Base-by-base conservation (phyloP, 805 yeast genomes). In the Yamadazyma endophytica region DNA sequence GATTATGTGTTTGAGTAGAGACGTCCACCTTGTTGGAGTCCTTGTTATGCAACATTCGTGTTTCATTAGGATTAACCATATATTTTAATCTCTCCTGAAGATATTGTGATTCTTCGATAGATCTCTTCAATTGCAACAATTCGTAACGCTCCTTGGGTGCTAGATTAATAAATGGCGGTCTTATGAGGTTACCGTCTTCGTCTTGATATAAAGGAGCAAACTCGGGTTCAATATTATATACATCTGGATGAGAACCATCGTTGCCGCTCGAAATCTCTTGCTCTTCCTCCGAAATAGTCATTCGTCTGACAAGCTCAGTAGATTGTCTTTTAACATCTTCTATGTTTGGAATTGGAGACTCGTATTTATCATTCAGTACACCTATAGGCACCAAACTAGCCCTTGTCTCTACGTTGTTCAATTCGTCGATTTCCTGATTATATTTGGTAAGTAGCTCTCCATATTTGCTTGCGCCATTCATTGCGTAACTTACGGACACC, bases 131-230 rank as follows among this genome's bases (percentile, higher is more conserved):
- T 39, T 63, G 69, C 18, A 65, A 43, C 33, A 66, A 49, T 9
- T 62, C 64, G 37, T 66, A 61, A 17, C 72, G 46, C 39, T 66
- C 72, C 21, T 60, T 37, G 1, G 71, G 72, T 35, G 64, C 70
- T 27, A 64, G 49, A 27, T 61, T 63, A 24, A 66, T 65, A 40
- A 66, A 62, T 5, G 71, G 70, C 0, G 72, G 72, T 27, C 72
- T 49, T 3, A 58, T 64, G 29, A 61, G 39, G 26, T 61, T 56
- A 8, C 70, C 70, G 1, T 56, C 49, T 5, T 47, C 54, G 35
- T 66, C 70, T 9, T 49, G 42, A 37, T 64, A 64, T 16, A 54
- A 34, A 4, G 63, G 58, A 2, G 63, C 59, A 38, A 50, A 54
- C 20, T 56, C 64, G 22, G 52, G 56, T 24, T 57, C 61, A n/a